Evolutionary conservation across 1,284 basidiomycete species (phyloP).

Genomic region (Ceratobasidium sp.): DNA sequence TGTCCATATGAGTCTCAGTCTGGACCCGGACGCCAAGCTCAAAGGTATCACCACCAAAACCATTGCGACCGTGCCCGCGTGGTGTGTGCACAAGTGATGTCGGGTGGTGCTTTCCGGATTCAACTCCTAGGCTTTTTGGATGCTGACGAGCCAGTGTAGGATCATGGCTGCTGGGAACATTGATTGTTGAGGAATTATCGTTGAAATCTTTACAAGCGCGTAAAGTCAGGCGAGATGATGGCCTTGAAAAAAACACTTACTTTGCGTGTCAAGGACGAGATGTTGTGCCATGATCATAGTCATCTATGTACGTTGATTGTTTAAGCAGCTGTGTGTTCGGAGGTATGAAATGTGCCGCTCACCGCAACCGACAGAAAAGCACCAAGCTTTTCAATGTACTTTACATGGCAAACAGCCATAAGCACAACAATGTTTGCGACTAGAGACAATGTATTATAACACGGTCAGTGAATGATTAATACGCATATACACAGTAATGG

Average conservation of each 20-base stretch:
- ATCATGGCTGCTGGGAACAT: conserved; percentile 18
- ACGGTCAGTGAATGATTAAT: not conserved
- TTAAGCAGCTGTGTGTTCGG: not conserved
- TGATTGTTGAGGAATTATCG: not conserved
- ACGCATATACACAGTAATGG: not conserved
- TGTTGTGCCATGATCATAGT: conserved; percentile 40
- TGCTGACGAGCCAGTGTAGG: conserved; percentile 4
- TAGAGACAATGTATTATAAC: not conserved
- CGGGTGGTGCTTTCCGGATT: conserved; percentile 4
- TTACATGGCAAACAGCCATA: conserved; percentile 35
- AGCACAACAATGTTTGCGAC: conserved; percentile 33
- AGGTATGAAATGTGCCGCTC: not conserved
- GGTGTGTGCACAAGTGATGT: not conserved
- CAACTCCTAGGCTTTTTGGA: not conserved
- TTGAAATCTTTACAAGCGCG: conserved; percentile 19
- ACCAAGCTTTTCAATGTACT: conserved; percentile 39
- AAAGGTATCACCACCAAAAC: conserved; percentile 12
- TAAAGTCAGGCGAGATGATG: not conserved
- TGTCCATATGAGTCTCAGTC: conserved; percentile 38
- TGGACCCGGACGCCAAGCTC: conserved; percentile 37
- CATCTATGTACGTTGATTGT: not conserved
- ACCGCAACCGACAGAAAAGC: conserved; percentile 37
- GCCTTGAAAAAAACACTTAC: not conserved
- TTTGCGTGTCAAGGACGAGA: conserved; percentile 28
- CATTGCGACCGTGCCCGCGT: conserved; percentile 1